phyloP scores from a whole-genome alignment of 768 basidiomycete genomes.

The Agaricus blazei region DNA sequence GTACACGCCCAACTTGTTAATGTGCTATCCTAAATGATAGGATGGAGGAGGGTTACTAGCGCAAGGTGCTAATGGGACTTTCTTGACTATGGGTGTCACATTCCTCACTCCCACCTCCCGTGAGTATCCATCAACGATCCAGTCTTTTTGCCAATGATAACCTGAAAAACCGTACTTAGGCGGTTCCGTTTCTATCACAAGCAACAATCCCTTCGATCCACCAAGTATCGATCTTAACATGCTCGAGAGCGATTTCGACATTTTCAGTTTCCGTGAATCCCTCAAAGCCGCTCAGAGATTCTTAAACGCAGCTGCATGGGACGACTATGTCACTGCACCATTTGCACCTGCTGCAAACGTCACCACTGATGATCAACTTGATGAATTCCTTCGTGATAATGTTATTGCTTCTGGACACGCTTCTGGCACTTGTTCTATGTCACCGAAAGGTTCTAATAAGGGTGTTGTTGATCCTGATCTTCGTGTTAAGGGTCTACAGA shows the following conservation, averaged over 20 bases:
- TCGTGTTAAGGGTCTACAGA: slow-evolving; percentile 26
- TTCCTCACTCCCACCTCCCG: slow-evolving; percentile 27
- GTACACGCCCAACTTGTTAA: background rate
- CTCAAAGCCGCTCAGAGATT: slow-evolving; percentile 17
- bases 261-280: slow-evolving; percentile 16
- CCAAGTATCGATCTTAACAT: slow-evolving; percentile 21
- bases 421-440: slow-evolving; percentile 26
- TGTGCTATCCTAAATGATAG: background rate
- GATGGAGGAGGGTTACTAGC: slow-evolving; percentile 5
- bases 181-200: slow-evolving; percentile 16
- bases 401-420: slow-evolving; percentile 24
- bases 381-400: slow-evolving; percentile 18
- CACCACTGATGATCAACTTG: slow-evolving; percentile 20
- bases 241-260: slow-evolving; percentile 18
- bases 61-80: slow-evolving; percentile 19
- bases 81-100: slow-evolving; percentile 18
- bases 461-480: slow-evolving; percentile 20
- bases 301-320: slow-evolving; percentile 16
- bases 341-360: slow-evolving; percentile 9
- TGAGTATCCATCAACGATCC: slow-evolving; percentile 6
- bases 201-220: slow-evolving; percentile 19
- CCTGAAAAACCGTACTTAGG: slow-evolving; percentile 7
- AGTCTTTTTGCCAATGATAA: background rate
- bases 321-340: slow-evolving; percentile 17
- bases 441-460: slow-evolving; percentile 17